Evolutionary conservation across 208 protist species (phyloP).

Genomic region (Crithidia bombi): DNA sequence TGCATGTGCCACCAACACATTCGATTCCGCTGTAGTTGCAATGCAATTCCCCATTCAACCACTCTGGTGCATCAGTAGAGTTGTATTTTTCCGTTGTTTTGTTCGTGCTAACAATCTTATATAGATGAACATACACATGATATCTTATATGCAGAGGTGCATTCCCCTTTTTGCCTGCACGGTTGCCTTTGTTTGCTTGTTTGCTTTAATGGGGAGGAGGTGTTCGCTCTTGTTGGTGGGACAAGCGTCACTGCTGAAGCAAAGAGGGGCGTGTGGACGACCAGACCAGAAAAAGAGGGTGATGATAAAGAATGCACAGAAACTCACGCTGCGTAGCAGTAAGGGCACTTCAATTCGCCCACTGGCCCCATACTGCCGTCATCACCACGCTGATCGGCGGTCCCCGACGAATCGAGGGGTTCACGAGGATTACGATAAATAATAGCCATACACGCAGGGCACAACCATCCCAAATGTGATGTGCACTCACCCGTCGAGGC

Average conservation of each 20-base stretch:
- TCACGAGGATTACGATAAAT: conserved; percentile 43
- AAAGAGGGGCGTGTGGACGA: not conserved
- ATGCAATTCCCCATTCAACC: too few species aligned
- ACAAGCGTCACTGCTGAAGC: not conserved
- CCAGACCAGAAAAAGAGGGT: not conserved
- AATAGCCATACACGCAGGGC: conserved; percentile 69
- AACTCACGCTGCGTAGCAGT: conserved; percentile 28
- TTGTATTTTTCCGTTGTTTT: too few species aligned
- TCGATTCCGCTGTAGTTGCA: too few species aligned
- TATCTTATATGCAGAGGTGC: too few species aligned
- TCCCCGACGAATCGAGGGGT: not conserved
- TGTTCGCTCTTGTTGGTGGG: too few species aligned
- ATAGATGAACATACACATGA: too few species aligned
- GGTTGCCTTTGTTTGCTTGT: too few species aligned
- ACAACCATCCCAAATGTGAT: conserved; percentile 71
- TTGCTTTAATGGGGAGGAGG: too few species aligned
- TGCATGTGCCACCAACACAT: not conserved
- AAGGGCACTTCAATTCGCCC: conserved; percentile 28
- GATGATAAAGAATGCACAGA: not conserved
- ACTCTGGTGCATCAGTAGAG: too few species aligned
- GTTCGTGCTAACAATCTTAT: too few species aligned
- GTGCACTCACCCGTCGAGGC: conserved; percentile 2
- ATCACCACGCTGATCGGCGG: conserved; percentile 4
- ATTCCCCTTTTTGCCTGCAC: too few species aligned
- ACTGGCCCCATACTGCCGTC: conserved; percentile 4